Evolutionary conservation across 345 rosid species (phyloP).

Genomic region (Zanthoxylum bungeanum): DNA sequence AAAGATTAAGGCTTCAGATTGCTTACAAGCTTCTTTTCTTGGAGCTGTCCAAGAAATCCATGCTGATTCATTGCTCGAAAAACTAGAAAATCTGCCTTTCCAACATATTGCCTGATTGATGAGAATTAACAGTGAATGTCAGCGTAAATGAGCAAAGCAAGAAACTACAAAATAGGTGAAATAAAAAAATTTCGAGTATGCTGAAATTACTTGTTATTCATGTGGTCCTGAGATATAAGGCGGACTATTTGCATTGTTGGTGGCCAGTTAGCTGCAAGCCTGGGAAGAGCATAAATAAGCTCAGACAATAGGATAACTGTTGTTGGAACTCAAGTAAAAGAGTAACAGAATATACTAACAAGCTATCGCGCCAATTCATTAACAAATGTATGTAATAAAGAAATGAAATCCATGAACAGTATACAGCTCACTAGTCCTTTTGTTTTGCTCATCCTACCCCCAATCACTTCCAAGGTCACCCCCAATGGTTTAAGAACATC

Average conservation of each 20-base stretch:
- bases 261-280: slow-evolving; percentile 99
- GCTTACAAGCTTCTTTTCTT: slow-evolving; percentile 98
- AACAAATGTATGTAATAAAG: background rate
- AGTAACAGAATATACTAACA: background rate
- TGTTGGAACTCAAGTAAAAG: slow-evolving; percentile 4
- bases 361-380: background rate
- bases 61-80: slow-evolving; percentile 97
- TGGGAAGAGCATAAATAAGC: slow-evolving; percentile 33
- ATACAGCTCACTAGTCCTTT: background rate
- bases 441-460: background rate
- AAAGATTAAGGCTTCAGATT: slow-evolving; percentile 15
- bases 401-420: background rate
- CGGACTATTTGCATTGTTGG: slow-evolving; percentile 91
- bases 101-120: slow-evolving; percentile 77
- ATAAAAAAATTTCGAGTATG: slow-evolving; percentile 15
- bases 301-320: background rate
- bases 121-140: slow-evolving; percentile 16
- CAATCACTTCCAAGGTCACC: background rate
- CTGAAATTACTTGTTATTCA: slow-evolving; percentile 84
- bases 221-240: slow-evolving; percentile 93
- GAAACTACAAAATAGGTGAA: slow-evolving; percentile 5
- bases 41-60: slow-evolving; percentile 92
- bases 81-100: slow-evolving; percentile 93
- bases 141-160: background rate
- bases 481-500: background rate